Evolutionary conservation across 2,329 filamentous ascomycete genomes (phyloP).

Genomic region (Penicillium brasilianum): DNA sequence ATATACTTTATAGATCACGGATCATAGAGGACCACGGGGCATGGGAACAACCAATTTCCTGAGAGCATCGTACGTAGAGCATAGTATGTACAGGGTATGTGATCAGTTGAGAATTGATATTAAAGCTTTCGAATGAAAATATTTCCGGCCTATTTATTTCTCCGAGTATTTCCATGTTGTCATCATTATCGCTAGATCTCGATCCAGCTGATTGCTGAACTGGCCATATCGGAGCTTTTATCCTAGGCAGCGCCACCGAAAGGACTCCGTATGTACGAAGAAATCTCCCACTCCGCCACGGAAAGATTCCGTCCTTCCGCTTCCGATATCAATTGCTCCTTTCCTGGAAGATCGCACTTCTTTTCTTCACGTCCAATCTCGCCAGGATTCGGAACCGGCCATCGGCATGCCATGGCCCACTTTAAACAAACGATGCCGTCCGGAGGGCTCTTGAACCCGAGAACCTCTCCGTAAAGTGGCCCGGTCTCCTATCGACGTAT

Average conservation of each 20-base stretch:
- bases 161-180: no score
- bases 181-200: no score
- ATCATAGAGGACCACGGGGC: no score
- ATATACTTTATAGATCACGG: no score
- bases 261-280: background rate
- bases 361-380: no score
- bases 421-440: background rate
- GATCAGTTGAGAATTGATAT: no score
- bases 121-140: no score
- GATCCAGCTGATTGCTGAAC: background rate
- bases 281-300: background rate
- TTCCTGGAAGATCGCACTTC: background rate
- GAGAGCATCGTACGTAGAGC: no score
- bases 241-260: background rate
- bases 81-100: no score
- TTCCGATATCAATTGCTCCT: background rate
- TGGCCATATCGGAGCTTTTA: background rate
- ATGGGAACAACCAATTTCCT: no score
- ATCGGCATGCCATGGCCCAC: slow-evolving; percentile 1
- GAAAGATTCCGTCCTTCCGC: background rate
- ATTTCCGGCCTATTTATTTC: no score
- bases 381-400: background rate
- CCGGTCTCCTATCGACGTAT: background rate
- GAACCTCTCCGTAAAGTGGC: background rate
- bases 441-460: background rate